Base-by-base conservation (phyloP, 176 grass and related monocot genomes). In the Typha latifolia region DNA sequence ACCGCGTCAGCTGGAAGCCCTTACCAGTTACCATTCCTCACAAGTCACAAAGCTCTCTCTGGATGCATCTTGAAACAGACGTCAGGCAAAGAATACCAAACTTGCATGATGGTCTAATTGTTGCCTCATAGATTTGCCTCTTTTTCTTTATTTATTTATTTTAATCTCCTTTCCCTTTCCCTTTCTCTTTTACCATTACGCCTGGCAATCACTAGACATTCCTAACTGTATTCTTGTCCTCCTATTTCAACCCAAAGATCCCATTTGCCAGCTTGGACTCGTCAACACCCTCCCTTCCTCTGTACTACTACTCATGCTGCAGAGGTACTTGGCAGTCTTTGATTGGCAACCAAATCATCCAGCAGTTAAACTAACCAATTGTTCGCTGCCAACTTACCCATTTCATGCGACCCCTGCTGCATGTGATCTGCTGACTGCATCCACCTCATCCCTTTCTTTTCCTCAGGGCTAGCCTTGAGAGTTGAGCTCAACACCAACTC, bases 201-300 rank as follows among this genome's bases (percentile, higher is more conserved):
- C 43, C 78, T 82, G 77, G 77, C 71, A 80, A 91, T 88, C 74
- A 78, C 75, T 71, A 70, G 75, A 92, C 88, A 92, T 87, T 97
- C 89, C 80, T 84, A 89, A 92, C 83, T 81, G 78, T 85, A 73
- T 70, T 82, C 49, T 57, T 84, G 48, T 73, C 19, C 51, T 69
- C 69, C 64, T 62, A 51, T 69, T 62, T 18, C 20, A 37, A 50
- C 61, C 72, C 65, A 68, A 91, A 78, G 80, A 78, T 77, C 70
- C 78, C 32, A 81, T 83, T 89, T 81, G 86, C 77, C 65, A 78
- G 50, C 69, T 82, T 92, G 82, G 88, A 91, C 92, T 76, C 85
- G 80, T 96, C 93, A 91, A 90, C 83, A 76, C 66, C 65, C 56
- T 63, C 69, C 69, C 16, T 68, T 69, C 78, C 55, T 53, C 65